Conservation (phyloP, 1,284 basidiomycete genomes). For the Sanghuangporus weigelae region DNA sequence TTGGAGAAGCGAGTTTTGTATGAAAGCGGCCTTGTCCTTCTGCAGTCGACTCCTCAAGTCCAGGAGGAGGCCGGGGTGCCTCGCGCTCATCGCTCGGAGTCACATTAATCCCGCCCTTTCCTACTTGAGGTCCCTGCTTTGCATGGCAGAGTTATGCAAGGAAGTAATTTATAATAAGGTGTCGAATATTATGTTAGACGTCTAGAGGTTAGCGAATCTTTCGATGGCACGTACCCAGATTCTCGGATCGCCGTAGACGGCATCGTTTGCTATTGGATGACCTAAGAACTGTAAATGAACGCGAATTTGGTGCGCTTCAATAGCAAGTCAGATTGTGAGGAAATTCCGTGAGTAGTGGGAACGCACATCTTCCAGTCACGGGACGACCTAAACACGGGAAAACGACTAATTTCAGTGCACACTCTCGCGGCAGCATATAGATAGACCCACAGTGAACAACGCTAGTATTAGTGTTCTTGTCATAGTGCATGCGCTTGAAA, state of each 20-base stretch:
- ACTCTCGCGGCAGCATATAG: constrained; percentile 10
- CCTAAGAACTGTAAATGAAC: constrained; percentile 97
- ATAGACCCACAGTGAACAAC: constrained; percentile 76
- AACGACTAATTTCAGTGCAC: neutral
- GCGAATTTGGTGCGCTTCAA: constrained; percentile 85
- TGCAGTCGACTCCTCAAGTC: constrained; percentile 32
- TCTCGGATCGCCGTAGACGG: constrained; percentile 71
- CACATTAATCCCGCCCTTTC: constrained; percentile 79
- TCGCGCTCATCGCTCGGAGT: constrained; percentile 57
- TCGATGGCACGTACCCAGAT: constrained; percentile 65
- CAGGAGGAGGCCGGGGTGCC: constrained; percentile 58
- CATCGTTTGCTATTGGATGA: constrained; percentile 89
- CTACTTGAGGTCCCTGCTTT: constrained; percentile 62
- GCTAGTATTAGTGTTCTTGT: constrained; percentile 76
- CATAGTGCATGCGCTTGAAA: constrained; percentile 85
- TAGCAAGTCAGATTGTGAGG: neutral
- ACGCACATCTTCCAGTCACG: constrained; percentile 82
- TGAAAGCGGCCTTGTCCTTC: constrained; percentile 8
- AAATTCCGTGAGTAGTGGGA: neutral
- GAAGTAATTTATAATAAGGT: neutral
- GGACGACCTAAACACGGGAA: constrained; percentile 59
- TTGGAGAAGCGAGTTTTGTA: neutral
- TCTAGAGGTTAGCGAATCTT: too few species aligned
- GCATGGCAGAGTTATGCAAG: neutral
- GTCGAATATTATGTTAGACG: neutral